Evolutionary conservation across 495 filamentous ascomycete genomes (phyloP), one percentile per base, ranked within the genome.

Genomic region (Lophiostoma macrostomum): DNA sequence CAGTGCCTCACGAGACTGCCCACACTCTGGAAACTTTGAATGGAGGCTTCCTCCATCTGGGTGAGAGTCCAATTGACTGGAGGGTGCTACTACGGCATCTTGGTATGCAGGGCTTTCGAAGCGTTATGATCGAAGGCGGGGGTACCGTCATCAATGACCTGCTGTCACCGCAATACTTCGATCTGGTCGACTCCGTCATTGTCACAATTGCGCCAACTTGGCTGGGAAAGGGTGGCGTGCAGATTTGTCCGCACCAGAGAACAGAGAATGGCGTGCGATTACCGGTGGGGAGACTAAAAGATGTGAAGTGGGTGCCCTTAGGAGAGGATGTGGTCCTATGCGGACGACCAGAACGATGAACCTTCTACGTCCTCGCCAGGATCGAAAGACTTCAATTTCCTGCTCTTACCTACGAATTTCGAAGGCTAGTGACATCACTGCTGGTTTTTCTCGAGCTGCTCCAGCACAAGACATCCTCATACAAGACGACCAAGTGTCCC

Each of bases 121-220:
- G 87, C 59, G 76, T 95, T 23, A 95, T 95, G 90, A 76, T 95
- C 31, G 90, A 95, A 68, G 90, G 90, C 0, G 90, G 90, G 13
- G 89, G 80, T 3, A 76, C 76, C 16, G 80, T 95, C 39, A 84
- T 95, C 59, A 87, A 87, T 61, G 80, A 84, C 43, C 72, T 96
- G 12, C 71, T 96, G 14, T 71, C 74, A 29, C 68, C 73, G 13
- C 74, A 78, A 44, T 81, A 86, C 53, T 69, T 77, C n/a, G 64
- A 68, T 36, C 72, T 90, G 19, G 76, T 96, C 39, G 75, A 82
- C 58, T 81, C 81, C 10, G 82, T 95, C 19, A 80, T 96, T 56
- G 75, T 94, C 50, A 95, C 90, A 0, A 78, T 95, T 56, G 88
- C 90, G 2, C 90, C 90, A 2, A 86, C 80, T 2, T 95, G 87